Evolutionary conservation across 78 protist genomes (phyloP), one percentile per base, ranked within the genome.

Genomic region (Chrysochromulina parva): DNA sequence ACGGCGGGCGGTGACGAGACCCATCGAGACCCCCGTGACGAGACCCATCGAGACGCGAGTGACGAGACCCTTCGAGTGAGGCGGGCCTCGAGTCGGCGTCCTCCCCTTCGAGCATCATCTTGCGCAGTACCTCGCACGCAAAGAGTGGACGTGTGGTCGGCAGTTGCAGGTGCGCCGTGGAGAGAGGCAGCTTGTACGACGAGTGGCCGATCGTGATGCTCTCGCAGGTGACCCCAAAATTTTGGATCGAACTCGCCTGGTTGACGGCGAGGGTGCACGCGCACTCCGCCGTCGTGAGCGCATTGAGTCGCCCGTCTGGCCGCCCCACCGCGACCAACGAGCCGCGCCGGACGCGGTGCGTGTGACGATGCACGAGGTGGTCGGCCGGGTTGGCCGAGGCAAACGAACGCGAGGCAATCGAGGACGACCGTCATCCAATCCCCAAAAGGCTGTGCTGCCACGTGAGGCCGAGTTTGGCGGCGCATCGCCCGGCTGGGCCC

Each of bases 291-390:
- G 74, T 65, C 10, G 90, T 67, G 47, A 69, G 93, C 22, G 67
- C 0, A 71, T n/a, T 81, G 38, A 90, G 59, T 2, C 93, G 60
- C 28, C 93, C 93, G 89, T 90, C 93, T 14, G 93, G 89, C 11
- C 93, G 93, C 5, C 93, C 93, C 38, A 90, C 85, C 0, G 89
- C 93, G 28, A 90, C 57, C 73, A 90, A 26, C 7, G 52, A 28
- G n/a, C 93, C 93, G 60, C 93, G 93, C 67, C 16, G 24, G 47
- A 90, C 93, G 55, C 93, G 93, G 71, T 90, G 93, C 28, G 93
- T 90, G 89, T 62, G 85, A 48, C 85, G 82, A 24, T 90, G 93
- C 57, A 89, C 92, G 4, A 78, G 59, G 60, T 65, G 80, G 60
- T 86, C 78, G 38, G 0, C 28, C 47, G 85, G 65, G 57, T 65